Conservation (phyloP, 495 filamentous ascomycete species). For the Patellaria atrata region DNA sequence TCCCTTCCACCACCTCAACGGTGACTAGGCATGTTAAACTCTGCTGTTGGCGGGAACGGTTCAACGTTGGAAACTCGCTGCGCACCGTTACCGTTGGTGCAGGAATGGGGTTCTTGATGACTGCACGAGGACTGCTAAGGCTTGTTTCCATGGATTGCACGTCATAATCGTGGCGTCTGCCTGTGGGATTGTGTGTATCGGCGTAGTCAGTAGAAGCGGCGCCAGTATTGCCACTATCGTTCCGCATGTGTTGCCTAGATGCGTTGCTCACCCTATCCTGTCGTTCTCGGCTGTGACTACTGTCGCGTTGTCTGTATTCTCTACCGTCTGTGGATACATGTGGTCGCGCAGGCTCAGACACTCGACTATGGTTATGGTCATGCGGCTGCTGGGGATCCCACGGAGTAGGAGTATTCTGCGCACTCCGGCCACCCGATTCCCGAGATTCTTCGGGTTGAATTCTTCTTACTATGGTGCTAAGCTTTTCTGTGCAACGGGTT, state of each 20-base stretch:
- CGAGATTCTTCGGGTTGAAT: conserved; percentile 54
- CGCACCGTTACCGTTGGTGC: conserved; percentile 81
- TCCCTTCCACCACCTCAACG: conserved; percentile 83
- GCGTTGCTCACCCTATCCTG: conserved; percentile 41
- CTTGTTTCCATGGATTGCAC: conserved; percentile 91
- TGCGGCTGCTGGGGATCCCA: conserved; percentile 43
- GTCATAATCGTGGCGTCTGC: conserved; percentile 81
- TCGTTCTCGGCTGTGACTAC: conserved; percentile 21
- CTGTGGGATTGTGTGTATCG: conserved; percentile 36
- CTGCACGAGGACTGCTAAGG: conserved; percentile 54
- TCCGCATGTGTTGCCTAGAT: conserved; percentile 45
- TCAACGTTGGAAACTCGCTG: conserved; percentile 93
- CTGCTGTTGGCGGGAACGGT: conserved; percentile 83
- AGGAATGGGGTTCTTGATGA: conserved; percentile 81
- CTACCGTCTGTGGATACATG: conserved; percentile 25
- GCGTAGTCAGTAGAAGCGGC: conserved; percentile 54
- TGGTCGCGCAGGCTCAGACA: conserved; percentile 4
- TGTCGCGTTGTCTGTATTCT: conserved; percentile 15
- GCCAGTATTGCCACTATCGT: conserved; percentile 53
- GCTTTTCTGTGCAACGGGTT: conserved; percentile 52
- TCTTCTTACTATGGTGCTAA: conserved; percentile 85
- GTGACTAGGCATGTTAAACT: conserved; percentile 88
- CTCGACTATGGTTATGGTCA: conserved; percentile 14
- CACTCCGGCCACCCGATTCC: conserved; percentile 25
- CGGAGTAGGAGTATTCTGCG: conserved; percentile 39